Evolutionary conservation across 805 yeast species (phyloP).

Genomic region (Ogataea neopini): DNA sequence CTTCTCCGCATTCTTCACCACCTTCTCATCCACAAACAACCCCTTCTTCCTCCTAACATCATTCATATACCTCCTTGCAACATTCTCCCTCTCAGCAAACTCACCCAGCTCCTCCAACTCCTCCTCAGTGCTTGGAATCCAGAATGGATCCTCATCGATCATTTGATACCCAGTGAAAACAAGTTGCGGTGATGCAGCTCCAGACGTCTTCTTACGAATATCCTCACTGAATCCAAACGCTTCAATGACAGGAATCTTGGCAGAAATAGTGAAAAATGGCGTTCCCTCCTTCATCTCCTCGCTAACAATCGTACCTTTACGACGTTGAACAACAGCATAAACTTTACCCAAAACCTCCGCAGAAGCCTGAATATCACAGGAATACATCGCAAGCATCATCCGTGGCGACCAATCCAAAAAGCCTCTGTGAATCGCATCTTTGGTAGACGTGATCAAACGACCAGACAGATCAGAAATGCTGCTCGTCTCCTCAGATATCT

Average conservation of each 20-base stretch:
- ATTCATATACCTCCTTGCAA: conserved; percentile 87
- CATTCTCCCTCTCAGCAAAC: conserved; percentile 85
- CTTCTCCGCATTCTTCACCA: conserved; percentile 89
- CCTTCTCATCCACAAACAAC: conserved; percentile 83
- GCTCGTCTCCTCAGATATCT: conserved; percentile 30
- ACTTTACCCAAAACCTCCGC: conserved; percentile 95
- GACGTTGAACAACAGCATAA: conserved; percentile 86
- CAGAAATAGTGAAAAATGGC: conserved; percentile 86
- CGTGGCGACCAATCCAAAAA: conserved; percentile 87
- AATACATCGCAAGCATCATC: conserved; percentile 86
- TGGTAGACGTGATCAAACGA: conserved; percentile 67
- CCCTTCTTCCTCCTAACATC: conserved; percentile 84
- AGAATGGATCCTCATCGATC: conserved; percentile 91
- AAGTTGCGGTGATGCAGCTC: conserved; percentile 96
- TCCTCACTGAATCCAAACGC: conserved; percentile 98
- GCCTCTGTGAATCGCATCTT: conserved; percentile 69
- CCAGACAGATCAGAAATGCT: conserved; percentile 57
- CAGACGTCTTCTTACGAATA: conserved; percentile 87
- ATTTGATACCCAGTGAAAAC: conserved; percentile 86
- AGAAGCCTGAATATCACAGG: conserved; percentile 93
- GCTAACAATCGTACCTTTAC: conserved; percentile 80
- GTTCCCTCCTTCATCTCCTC: conserved; percentile 99
- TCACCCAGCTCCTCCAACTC: conserved; percentile 94
- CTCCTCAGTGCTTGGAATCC: conserved; percentile 98
- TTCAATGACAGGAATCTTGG: conserved; percentile 88